Conservation (phyloP, 148 eudicot genomes). For the Nepenthes mirabilis region DNA sequence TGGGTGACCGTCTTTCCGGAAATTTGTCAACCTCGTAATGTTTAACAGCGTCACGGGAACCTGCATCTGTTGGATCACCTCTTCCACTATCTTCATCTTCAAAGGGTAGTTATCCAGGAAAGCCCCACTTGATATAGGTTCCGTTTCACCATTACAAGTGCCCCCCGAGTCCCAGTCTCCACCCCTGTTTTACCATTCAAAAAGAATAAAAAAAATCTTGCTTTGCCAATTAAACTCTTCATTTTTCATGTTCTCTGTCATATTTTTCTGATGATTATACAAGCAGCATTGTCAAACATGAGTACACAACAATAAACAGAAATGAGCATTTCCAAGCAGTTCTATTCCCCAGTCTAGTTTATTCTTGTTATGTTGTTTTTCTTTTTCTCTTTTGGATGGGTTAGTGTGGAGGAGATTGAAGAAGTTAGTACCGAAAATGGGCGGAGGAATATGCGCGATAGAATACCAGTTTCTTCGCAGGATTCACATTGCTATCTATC, state of each 20-base stretch:
- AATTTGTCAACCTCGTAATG: constrained; percentile 71
- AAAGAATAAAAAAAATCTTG: neutral
- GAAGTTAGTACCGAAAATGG: constrained; percentile 56
- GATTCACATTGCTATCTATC: constrained; percentile 52
- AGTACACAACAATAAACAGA: too few species aligned
- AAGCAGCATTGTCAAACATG: too few species aligned
- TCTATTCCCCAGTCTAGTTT: too few species aligned
- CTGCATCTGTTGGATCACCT: constrained; percentile 47
- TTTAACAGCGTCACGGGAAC: constrained; percentile 62
- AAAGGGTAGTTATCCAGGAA: constrained; percentile 53
- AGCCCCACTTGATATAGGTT: constrained; percentile 44
- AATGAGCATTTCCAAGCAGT: too few species aligned
- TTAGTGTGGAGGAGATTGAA: neutral
- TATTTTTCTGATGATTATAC: too few species aligned
- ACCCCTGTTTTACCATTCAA: constrained; percentile 36
- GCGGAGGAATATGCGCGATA: constrained; percentile 94
- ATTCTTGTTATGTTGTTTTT: too few species aligned
- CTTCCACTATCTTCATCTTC: constrained; percentile 87
- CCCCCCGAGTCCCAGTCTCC: constrained; percentile 99
- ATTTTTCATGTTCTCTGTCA: neutral
- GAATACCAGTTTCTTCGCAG: constrained; percentile 42
- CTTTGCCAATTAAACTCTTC: neutral
- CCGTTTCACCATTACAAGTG: constrained; percentile 67
- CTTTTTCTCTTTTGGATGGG: neutral
- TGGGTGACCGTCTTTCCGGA: constrained; percentile 90